Evolutionary conservation across 805 yeast species (phyloP), one percentile per base, ranked within the genome.

Genomic region (Yueomyces sp.): DNA sequence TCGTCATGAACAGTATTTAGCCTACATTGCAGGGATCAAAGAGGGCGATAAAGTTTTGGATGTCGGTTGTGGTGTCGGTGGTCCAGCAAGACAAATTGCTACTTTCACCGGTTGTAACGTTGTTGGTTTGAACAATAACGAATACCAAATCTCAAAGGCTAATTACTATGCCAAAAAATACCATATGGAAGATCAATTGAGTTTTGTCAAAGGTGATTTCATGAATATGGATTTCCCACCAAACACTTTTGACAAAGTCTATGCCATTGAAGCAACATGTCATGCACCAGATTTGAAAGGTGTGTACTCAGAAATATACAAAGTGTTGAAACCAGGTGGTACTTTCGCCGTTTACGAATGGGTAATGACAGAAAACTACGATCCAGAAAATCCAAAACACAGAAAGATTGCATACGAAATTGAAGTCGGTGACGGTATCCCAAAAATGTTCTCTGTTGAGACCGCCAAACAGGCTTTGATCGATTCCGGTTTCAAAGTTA

Each of bases 1-100:
- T 36, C 81, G 95, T 71, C 98, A 90, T 65, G 98, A 90, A 70
- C 97, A 92, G 68, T 92, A 76, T 66, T 70, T 90, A 53, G 98
- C 98, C 38, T 69, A 73, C 64, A 81, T 84, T 69, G 87, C 88
- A 75, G 83, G 83, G 49, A 71, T 90, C 56, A 65, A 71, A 54
- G 83, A 79, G 54, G 75, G 78, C 54, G 84, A 83, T 85, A 79
- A 80, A 59, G 98, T 90, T 19, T 74, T 90, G 54, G 98, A 90
- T 62, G 98, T 90, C 45, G 98, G 98, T 40, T 92, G 98, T 71
- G 98, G 98, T 73, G 95, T 90, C 56, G 98, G 98, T 62, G 98
- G 98, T 38, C 98, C 98, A 57, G 96, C 95, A 27, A 82, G 96
- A 66, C 96, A 92, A 70, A 90, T 90, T 58, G 74, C 82, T 48